Evolutionary conservation across 2,329 filamentous ascomycete species (phyloP).

Genomic region (Colletotrichum theobromicola): DNA sequence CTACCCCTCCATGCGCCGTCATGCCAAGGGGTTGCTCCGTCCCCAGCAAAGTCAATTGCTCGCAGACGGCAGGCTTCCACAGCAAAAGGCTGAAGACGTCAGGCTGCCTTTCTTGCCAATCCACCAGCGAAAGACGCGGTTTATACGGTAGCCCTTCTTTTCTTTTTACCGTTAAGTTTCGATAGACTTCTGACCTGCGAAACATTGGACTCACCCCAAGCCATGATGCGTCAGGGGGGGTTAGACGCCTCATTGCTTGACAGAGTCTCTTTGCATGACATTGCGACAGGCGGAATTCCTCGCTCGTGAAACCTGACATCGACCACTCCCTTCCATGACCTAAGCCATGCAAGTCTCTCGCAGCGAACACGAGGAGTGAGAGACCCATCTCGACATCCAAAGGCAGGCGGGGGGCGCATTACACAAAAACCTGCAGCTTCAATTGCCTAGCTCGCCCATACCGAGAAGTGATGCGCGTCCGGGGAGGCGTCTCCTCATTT

Average conservation of each 20-base stretch:
- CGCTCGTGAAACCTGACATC: not conserved
- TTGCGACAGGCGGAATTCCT: not conserved
- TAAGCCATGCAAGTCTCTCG: not conserved
- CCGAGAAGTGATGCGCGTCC: not conserved
- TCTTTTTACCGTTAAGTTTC: not conserved
- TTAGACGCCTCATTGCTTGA: not conserved
- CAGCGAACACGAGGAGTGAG: not conserved
- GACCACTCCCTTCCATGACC: not conserved
- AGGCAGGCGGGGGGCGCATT: not conserved
- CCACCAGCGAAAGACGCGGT: not conserved
- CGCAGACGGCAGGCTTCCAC: not conserved
- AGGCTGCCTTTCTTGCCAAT: not conserved
- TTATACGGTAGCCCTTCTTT: not conserved
- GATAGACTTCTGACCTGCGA: not conserved
- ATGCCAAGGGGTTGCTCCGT: not conserved
- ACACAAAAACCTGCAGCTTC: not conserved
- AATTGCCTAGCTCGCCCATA: not conserved
- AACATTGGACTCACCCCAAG: not conserved
- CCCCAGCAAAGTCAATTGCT: not conserved
- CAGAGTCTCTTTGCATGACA: not conserved
- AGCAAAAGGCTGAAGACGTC: too few species aligned
- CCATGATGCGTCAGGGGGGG: not conserved
- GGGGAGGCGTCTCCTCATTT: slow-evolving; percentile 7
- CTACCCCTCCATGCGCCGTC: not conserved
- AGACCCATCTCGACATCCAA: not conserved